phyloP scores from a whole-genome alignment of 2,329 filamentous ascomycete genomes.

The Phaeophleospora eucalypticola region DNA sequence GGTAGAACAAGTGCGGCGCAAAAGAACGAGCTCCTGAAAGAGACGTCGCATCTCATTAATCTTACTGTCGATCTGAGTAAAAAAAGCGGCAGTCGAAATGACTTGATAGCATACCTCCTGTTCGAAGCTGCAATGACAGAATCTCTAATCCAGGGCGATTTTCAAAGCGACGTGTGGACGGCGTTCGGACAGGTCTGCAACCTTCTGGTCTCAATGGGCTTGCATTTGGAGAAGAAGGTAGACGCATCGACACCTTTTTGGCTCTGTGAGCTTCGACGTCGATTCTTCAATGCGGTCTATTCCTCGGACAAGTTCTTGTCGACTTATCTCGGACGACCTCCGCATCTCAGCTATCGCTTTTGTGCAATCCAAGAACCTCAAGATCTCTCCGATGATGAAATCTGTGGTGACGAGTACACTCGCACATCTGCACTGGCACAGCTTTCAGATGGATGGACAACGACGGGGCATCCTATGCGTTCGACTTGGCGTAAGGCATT shows the following conservation, averaged over 20 bases:
- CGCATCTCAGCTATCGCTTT: conserved; percentile 19
- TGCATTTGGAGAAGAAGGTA: conserved; percentile 20
- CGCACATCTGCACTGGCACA: conserved; percentile 1
- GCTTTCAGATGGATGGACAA: conserved; percentile 12
- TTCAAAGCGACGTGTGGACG: conserved; percentile 21
- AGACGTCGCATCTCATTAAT: conserved; percentile 12
- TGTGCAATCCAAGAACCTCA: conserved; percentile 9
- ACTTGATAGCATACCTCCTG: conserved; percentile 18
- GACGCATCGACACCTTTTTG: conserved; percentile 22
- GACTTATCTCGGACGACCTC: conserved; percentile 23
- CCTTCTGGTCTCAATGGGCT: conserved; percentile 20
- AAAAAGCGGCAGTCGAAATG: conserved; percentile 22
- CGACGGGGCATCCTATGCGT: conserved; percentile 5
- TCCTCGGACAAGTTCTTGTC: conserved; percentile 25
- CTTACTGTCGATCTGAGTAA: conserved; percentile 21
- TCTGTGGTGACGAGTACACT: conserved; percentile 2
- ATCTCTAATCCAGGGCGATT: conserved; percentile 21
- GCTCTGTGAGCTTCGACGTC: conserved; percentile 18
- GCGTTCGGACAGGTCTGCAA: conserved; percentile 23
- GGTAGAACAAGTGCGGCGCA: not conserved
- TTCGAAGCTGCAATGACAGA: conserved; percentile 20
- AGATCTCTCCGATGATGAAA: conserved; percentile 17
- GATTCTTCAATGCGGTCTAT: conserved; percentile 22
- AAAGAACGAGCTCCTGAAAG: conserved; percentile 5
- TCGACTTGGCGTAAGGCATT: conserved; percentile 17